These are phyloP conservation scores for Fusarium lateritium DNA, from an alignment of 2,329 filamentous ascomycete species.

Conservation along the genomic window DNA sequence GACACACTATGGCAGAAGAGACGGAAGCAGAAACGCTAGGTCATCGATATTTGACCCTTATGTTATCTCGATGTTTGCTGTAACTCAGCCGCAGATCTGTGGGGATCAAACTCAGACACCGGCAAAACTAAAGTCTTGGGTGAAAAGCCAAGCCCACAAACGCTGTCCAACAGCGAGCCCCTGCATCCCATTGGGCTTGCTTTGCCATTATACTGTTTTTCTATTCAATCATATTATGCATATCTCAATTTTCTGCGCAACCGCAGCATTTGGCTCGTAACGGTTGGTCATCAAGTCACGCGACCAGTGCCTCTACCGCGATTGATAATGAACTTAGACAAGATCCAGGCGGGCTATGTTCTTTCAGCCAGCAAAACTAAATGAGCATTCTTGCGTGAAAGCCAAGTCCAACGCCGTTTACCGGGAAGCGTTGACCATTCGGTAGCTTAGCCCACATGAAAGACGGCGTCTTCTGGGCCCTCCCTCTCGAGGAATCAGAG, in stretches of 20 bases:
- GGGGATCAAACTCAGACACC: background rate
- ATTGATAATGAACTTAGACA: conserved; percentile 6
- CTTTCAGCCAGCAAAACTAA: conserved; percentile 4
- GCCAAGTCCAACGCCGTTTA: conserved; percentile 18
- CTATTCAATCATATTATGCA: background rate
- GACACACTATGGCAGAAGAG: background rate
- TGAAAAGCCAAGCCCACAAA: conserved; percentile 2
- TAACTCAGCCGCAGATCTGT: background rate
- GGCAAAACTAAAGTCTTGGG: background rate
- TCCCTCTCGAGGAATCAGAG: conserved; percentile 39
- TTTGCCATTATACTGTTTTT: background rate
- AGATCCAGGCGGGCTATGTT: background rate
- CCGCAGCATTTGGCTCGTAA: background rate
- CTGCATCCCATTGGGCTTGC: background rate
- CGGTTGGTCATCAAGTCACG: conserved; percentile 15
- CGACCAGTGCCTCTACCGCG: conserved; percentile 10
- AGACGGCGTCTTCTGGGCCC: conserved; percentile 20
- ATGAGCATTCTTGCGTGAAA: conserved; percentile 1
- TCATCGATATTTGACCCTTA: background rate
- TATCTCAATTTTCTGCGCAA: background rate
- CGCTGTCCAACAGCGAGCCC: background rate
- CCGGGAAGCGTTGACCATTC: conserved; percentile 15
- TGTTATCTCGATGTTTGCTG: background rate
- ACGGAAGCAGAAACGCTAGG: background rate
- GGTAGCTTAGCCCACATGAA: conserved; percentile 26